Evolutionary conservation across 768 basidiomycete species (phyloP), one percentile per base, ranked within the genome.

Genomic region (Lanmaoa pseudosensibilis): DNA sequence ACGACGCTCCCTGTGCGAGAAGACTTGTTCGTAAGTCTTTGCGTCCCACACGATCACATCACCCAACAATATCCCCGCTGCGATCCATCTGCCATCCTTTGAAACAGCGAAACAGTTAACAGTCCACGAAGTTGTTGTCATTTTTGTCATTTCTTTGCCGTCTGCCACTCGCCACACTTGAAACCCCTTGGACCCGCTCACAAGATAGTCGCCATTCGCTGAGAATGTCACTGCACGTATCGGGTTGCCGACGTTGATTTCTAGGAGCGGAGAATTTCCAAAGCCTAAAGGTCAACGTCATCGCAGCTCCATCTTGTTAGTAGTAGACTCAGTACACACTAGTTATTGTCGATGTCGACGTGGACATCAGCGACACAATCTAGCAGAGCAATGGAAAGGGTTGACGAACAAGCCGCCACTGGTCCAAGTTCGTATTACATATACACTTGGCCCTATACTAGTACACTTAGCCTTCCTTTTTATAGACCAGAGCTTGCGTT

Each of bases 81-180:
- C 58, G n/a, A 59, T 59, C 39, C 46, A 56, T 16, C 21, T n/a
- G 9, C 48, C 48, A 8, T 58, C 44, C 5, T 32, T 56, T 0
- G 57, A 46, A 3, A 50, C 38, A 36, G 48, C 44, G 8, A 58
- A n/a, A 46, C 33, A 46, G 3, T 1, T 1, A 11, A 58, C 23
- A 18, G 0, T 0, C 18, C 4, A 0, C 11, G n/a, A n/a, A n/a
- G 15, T 2, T 8, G 21, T 4, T 8, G 13, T 4, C 27, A 25
- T 32, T 4, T 7, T 30, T 19, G 19, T 18, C 23, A 41, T 7
- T n/a, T 21, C 2, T 15, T 44, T 8, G 5, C 53, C 46, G 5
- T 38, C 56, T 30, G 15, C 10, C 4, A 30, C 19, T 36, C 30
- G 27, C 51, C 50, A 53, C 4, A 38, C 40, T 2, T 13, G 50